A percentile compares a stretch with the other conserved stretches of the same genome.
These are phyloP conservation scores for Alternaria triticimaculans DNA, from an alignment of 2,329 filamentous ascomycete species.

Conservation along the genomic window DNA sequence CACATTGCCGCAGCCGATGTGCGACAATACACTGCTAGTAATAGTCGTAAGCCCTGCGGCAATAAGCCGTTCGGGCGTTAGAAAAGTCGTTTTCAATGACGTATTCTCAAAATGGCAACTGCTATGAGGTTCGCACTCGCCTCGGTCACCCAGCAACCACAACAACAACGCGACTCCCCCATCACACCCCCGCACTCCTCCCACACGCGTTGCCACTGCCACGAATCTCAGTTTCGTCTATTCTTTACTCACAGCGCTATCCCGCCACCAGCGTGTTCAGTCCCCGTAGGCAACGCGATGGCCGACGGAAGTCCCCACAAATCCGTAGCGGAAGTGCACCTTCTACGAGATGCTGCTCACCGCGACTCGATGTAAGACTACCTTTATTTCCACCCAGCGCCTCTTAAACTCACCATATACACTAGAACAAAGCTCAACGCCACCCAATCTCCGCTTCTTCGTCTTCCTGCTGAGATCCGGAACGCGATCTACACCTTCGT, in stretches of 20 bases:
- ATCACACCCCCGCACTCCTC: neutral
- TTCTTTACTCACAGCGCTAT: neutral
- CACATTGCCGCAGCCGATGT: too few relatives aligned
- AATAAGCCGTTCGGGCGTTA: too few relatives aligned
- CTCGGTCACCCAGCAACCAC: neutral
- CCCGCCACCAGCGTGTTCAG: neutral
- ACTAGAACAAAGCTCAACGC: neutral
- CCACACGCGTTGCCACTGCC: neutral
- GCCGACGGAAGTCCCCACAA: neutral
- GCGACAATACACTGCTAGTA: too few relatives aligned
- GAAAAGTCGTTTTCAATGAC: neutral
- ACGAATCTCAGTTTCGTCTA: rapidly evolving
- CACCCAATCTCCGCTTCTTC: neutral
- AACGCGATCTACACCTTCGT: slow-evolving; percentile 6
- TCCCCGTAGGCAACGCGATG: neutral
- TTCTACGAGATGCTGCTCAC: neutral
- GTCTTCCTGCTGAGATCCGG: slow-evolving; percentile 11
- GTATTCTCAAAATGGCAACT: neutral
- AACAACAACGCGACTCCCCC: neutral
- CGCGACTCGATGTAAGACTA: neutral
- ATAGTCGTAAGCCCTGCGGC: too few relatives aligned
- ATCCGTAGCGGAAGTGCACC: neutral
- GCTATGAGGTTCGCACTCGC: neutral
- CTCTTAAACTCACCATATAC: neutral
- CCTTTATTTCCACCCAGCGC: rapidly evolving